These are phyloP conservation scores for Salvia sclarea DNA, from an alignment of 305 asterid genomes.

Conservation along the genomic window DNA sequence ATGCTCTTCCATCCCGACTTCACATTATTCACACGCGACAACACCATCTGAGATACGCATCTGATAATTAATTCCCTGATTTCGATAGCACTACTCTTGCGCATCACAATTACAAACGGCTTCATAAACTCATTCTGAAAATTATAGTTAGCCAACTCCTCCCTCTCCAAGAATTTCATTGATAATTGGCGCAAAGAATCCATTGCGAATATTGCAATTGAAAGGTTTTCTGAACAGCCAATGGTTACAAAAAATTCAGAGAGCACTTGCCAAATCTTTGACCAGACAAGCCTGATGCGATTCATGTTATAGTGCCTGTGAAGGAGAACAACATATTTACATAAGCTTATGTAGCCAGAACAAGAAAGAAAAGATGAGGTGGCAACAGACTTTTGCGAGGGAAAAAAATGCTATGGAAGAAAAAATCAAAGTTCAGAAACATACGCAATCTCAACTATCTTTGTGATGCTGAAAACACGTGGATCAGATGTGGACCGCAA, in stretches of 20 bases:
- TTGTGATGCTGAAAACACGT: constrained; percentile 96
- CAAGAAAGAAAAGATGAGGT: constrained; percentile 15
- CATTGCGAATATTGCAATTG: constrained; percentile 42
- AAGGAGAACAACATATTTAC: constrained; percentile 12
- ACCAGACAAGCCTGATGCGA: constrained; percentile 74
- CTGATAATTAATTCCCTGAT: constrained; percentile 94
- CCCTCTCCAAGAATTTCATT: constrained; percentile 91
- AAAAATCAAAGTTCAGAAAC: constrained; percentile 36
- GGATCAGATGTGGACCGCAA: constrained; percentile 93
- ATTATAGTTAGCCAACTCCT: constrained; percentile 35
- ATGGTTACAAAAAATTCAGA: constrained; percentile 38
- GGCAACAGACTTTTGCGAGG: background rate
- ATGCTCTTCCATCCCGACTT: constrained; percentile 99
- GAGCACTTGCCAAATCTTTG: constrained; percentile 49
- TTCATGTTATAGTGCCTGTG: constrained; percentile 38
- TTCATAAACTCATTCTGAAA: constrained; percentile 40
- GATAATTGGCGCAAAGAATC: constrained; percentile 40
- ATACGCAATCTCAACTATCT: constrained; percentile 98
- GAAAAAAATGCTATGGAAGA: constrained; percentile 7
- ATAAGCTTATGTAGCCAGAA: constrained; percentile 13
- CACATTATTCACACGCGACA: constrained; percentile 92
- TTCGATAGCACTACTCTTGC: constrained; percentile 95
- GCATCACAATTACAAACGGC: constrained; percentile 96
- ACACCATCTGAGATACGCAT: constrained; percentile 97
- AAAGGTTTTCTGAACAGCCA: constrained; percentile 42